These are phyloP conservation scores for Hypoxylon sp. DNA, from an alignment of 2,329 filamentous ascomycete species.

Conservation along the genomic window DNA sequence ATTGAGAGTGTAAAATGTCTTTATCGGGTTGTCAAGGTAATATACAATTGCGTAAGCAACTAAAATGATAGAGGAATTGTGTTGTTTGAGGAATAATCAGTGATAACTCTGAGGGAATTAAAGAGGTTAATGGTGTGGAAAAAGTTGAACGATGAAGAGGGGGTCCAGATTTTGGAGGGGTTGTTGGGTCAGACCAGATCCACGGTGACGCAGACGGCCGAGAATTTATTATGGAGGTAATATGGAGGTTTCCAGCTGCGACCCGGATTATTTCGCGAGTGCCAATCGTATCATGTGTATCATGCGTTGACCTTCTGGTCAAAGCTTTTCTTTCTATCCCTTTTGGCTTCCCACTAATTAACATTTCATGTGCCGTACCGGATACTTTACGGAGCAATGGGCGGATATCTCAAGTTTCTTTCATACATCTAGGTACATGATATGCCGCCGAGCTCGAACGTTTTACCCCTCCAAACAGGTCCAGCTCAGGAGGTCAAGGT, in stretches of 20 bases:
- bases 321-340: slow-evolving; percentile 13
- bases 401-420: slow-evolving; percentile 7
- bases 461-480: slow-evolving; percentile 37
- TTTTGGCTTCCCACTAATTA: slow-evolving; percentile 11
- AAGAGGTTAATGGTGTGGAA: slow-evolving; percentile 31
- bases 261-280: slow-evolving; percentile 42
- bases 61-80: slow-evolving; percentile 19
- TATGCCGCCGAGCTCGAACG: slow-evolving; percentile 32
- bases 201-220: slow-evolving; percentile 44
- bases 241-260: slow-evolving; percentile 8
- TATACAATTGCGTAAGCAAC: slow-evolving; percentile 13
- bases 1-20: slow-evolving; percentile 8
- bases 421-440: slow-evolving; percentile 28
- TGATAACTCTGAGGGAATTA: slow-evolving; percentile 43
- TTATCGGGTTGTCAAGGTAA: background rate
- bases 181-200: slow-evolving; percentile 37
- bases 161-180: slow-evolving; percentile 34
- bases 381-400: slow-evolving; percentile 31
- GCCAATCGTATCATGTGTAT: slow-evolving; percentile 33
- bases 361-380: slow-evolving; percentile 23
- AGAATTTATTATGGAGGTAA: slow-evolving; percentile 37
- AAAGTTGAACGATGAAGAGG: slow-evolving; percentile 25
- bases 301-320: slow-evolving; percentile 17
- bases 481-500: slow-evolving; percentile 35
- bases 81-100: slow-evolving; percentile 27